Percentiles rank a stretch among this genome's conserved stretches.
Evolutionary conservation across 1,284 basidiomycete species (phyloP).

Genomic region (Rhodotorula sp.): DNA sequence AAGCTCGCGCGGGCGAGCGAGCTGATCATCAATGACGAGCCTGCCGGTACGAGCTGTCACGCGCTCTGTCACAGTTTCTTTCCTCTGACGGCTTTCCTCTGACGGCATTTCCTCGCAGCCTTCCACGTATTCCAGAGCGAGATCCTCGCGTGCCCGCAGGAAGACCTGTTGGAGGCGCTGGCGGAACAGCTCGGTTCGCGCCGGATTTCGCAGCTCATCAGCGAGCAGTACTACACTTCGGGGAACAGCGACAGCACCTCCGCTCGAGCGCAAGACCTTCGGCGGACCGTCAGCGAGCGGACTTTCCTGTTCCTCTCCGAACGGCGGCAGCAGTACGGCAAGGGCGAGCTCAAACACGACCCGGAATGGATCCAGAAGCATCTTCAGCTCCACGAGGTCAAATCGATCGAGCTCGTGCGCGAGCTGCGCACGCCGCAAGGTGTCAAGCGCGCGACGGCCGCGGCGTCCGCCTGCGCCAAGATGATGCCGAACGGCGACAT

Average conservation of each 20-base stretch:
- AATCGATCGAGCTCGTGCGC: slow-evolving; percentile 56
- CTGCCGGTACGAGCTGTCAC: slow-evolving; percentile 16
- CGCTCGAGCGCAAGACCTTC: slow-evolving; percentile 26
- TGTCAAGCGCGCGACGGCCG: slow-evolving; percentile 50
- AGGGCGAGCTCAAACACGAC: slow-evolving; percentile 63
- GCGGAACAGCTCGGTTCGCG: slow-evolving; percentile 58
- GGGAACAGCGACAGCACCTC: slow-evolving; percentile 46
- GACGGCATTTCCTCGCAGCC: not conserved
- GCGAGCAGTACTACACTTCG: slow-evolving; percentile 68
- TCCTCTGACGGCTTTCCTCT: too few relatives aligned
- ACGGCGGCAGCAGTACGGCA: slow-evolving; percentile 60
- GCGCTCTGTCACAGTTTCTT: not conserved
- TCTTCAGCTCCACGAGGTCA: slow-evolving; percentile 57
- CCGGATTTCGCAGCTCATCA: slow-evolving; percentile 67
- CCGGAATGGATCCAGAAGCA: slow-evolving; percentile 72
- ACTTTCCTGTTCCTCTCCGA: slow-evolving; percentile 90
- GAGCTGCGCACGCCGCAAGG: slow-evolving; percentile 28
- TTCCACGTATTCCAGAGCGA: slow-evolving; percentile 69
- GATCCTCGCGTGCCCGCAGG: slow-evolving; percentile 82
- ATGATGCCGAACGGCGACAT: slow-evolving; percentile 18
- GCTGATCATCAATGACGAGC: slow-evolving; percentile 42
- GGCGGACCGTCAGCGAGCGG: slow-evolving; percentile 55
- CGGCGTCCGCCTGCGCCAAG: slow-evolving; percentile 31
- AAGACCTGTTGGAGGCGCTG: slow-evolving; percentile 75
- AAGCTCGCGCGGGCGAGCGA: slow-evolving; percentile 46